These are phyloP conservation scores for Potentilla sterilis DNA, from an alignment of 306 rosid species.

Conservation along the genomic window DNA sequence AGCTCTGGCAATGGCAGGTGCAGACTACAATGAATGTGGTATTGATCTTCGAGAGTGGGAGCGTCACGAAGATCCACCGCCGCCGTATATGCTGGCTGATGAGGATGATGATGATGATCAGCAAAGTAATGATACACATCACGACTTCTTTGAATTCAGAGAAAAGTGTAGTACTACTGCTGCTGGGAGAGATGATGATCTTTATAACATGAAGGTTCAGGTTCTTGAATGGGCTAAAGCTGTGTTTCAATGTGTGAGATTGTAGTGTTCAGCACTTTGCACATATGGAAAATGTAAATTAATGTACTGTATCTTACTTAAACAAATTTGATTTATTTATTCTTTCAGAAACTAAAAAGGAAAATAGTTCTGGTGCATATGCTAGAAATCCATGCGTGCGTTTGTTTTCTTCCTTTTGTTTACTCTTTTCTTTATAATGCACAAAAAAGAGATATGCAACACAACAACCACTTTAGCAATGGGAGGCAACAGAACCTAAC, in stretches of 20 bases:
- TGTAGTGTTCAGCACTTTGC: not conserved
- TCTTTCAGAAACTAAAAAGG: too few species aligned
- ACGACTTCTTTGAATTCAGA: not conserved
- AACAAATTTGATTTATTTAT: not conserved
- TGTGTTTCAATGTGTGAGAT: not conserved
- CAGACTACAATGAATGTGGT: slow-evolving; percentile 7
- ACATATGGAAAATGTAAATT: not conserved
- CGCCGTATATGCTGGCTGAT: slow-evolving; percentile 11
- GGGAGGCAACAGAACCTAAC: not conserved
- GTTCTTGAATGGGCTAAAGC: slow-evolving; percentile 10
- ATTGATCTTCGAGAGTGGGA: slow-evolving; percentile 10
- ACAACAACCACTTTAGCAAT: not conserved
- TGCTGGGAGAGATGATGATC: not conserved
- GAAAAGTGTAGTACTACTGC: not conserved
- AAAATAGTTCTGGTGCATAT: not conserved
- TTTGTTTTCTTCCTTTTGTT: too few species aligned
- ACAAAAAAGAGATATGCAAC: not conserved
- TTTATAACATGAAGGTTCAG: not conserved
- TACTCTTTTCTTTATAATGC: too few species aligned
- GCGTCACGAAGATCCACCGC: not conserved
- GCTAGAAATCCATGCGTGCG: not conserved
- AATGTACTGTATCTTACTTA: not conserved
- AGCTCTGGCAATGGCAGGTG: slow-evolving; percentile 28
- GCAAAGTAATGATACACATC: not conserved
- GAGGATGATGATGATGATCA: not conserved